A percentile compares a stretch with the other conserved stretches of the same genome.
These are phyloP conservation scores for Brettanomyces anomalus DNA, from an alignment of 805 yeast genomes.

Conservation along the genomic window DNA sequence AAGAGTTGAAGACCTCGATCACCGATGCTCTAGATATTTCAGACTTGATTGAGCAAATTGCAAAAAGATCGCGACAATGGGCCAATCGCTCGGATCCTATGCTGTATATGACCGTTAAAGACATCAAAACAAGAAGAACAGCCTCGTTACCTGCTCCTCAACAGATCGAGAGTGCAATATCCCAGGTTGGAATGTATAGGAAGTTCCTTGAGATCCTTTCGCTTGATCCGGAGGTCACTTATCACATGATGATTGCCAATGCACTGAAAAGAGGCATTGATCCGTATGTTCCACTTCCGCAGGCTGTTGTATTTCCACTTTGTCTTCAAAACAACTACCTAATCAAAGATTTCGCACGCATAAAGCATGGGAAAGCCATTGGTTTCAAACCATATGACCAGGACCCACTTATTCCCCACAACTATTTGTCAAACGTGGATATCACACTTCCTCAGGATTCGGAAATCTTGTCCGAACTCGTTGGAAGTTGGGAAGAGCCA, in stretches of 20 bases:
- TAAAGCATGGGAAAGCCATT: conserved; percentile 37
- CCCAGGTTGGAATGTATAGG: conserved; percentile 57
- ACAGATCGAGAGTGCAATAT: conserved; percentile 26
- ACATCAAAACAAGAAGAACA: conserved; percentile 51
- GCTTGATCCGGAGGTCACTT: conserved; percentile 23
- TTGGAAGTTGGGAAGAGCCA: conserved; percentile 39
- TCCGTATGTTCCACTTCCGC: conserved; percentile 39
- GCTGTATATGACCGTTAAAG: conserved; percentile 33
- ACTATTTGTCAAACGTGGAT: background rate
- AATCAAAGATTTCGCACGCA: conserved; percentile 31
- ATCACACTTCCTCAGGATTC: too few species aligned
- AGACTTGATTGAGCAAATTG: conserved; percentile 10
- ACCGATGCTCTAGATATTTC: conserved; percentile 12
- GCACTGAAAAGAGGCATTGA: conserved; percentile 38
- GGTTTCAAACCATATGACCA: conserved; percentile 34
- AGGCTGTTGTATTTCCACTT: conserved; percentile 30
- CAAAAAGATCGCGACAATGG: conserved; percentile 15
- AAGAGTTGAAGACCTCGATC: conserved; percentile 10
- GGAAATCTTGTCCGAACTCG: background rate
- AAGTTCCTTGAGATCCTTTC: conserved; percentile 34
- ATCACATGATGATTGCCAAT: conserved; percentile 36
- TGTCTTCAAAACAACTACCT: conserved; percentile 30
- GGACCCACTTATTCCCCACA: background rate
- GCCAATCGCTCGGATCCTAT: conserved; percentile 16
- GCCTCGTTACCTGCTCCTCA: conserved; percentile 30